Evolutionary conservation across 371 early-diverging fungal species (phyloP).

Genomic region (Mucor lusitanicus): DNA sequence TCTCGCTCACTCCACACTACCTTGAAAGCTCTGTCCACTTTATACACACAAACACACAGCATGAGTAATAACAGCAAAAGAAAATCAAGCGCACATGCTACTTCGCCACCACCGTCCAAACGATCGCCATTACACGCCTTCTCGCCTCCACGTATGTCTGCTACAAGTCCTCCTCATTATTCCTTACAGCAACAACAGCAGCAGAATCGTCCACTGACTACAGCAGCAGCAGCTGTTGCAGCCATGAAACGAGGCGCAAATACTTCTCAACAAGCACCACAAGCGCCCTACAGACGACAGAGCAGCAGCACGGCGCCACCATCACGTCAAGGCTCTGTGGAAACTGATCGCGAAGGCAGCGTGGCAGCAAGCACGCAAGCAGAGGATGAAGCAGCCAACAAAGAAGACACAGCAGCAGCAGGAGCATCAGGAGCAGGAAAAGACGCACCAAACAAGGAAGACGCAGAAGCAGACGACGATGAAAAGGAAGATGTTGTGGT

Average conservation of each 20-base stretch:
- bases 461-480: conserved; percentile 48
- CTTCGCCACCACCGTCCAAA: conserved; percentile 24
- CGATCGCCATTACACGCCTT: conserved; percentile 21
- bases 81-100: conserved; percentile 17
- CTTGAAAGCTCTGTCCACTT: neutral
- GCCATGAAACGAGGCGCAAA: conserved; percentile 32
- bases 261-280: neutral
- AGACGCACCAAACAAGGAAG: conserved; percentile 27
- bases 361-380: conserved; percentile 7
- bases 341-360: conserved; percentile 46
- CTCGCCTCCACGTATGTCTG: conserved; percentile 33
- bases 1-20: neutral
- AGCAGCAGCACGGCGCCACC: conserved; percentile 16
- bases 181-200: neutral
- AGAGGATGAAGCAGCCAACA: conserved; percentile 26
- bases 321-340: conserved; percentile 48
- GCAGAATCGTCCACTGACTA: conserved; percentile 31
- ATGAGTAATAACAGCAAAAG: conserved; percentile 11
- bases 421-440: too few relatives aligned
- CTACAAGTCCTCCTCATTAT: conserved; percentile 23
- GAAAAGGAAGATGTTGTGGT: conserved; percentile 43
- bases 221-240: conserved; percentile 45
- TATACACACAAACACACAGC: neutral
- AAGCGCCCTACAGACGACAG: conserved; percentile 20
- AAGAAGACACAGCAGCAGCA: too few relatives aligned